These are phyloP conservation scores for Xylariaceae sp. DNA, from an alignment of 2,329 filamentous ascomycete species.

Conservation along the genomic window DNA sequence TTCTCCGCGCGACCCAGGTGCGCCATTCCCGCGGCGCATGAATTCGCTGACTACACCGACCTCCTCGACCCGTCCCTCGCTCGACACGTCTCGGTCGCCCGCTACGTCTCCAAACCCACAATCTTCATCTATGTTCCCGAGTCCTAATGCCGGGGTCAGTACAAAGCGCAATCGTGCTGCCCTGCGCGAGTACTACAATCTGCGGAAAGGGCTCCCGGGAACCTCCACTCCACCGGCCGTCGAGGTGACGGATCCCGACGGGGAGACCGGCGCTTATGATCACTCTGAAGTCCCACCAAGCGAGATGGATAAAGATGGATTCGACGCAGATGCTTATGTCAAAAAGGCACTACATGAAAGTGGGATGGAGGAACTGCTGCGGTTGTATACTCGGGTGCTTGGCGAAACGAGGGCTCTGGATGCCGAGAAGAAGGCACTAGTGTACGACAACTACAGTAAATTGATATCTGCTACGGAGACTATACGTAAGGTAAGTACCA, in stretches of 20 bases:
- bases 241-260: conserved; percentile 38
- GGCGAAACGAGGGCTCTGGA: conserved; percentile 85
- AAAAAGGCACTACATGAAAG: conserved; percentile 55
- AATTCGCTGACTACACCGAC: conserved; percentile 58
- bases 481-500: conserved; percentile 63
- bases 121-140: conserved; percentile 17
- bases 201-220: conserved; percentile 47
- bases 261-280: conserved; percentile 27
- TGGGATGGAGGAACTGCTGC: conserved; percentile 64
- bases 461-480: conserved; percentile 95
- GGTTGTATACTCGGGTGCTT: conserved; percentile 66
- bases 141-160: conserved; percentile 19
- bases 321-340: conserved; percentile 69
- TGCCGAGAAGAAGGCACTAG: conserved; percentile 92
- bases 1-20: conserved; percentile 54
- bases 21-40: conserved; percentile 54
- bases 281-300: conserved; percentile 56
- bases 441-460: conserved; percentile 98
- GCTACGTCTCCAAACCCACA: conserved; percentile 48
- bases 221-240: conserved; percentile 33
- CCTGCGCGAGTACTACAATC: conserved; percentile 90
- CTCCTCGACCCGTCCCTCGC: conserved; percentile 70
- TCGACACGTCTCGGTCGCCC: conserved; percentile 61
- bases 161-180: conserved; percentile 72
- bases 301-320: conserved; percentile 70